Evolutionary conservation across 1,139 yeast species (phyloP).

Genomic region (Kazachstania sp.): DNA sequence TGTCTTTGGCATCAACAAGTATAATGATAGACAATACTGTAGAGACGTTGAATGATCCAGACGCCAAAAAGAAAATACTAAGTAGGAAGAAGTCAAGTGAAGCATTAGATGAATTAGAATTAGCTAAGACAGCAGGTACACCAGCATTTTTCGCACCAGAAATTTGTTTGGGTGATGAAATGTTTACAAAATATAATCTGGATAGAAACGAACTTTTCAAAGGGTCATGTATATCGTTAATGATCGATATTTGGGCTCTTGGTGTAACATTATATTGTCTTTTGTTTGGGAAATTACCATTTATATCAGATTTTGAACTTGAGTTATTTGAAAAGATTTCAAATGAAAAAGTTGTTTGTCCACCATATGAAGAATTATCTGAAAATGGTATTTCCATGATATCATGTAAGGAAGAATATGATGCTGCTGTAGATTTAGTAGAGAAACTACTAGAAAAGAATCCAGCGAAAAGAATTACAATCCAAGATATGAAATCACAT

Average conservation of each 20-base stretch:
- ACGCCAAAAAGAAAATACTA: conserved; percentile 11
- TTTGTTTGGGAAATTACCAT: conserved; percentile 82
- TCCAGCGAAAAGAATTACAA: conserved; percentile 59
- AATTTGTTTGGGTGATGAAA: conserved; percentile 14
- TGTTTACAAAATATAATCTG: conserved; percentile 13
- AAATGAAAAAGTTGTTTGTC: conserved; percentile 52
- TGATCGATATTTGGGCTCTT: conserved; percentile 93
- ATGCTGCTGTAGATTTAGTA: conserved; percentile 59
- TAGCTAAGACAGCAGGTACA: conserved; percentile 85
- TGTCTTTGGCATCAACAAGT: conserved; percentile 66
- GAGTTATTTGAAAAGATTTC: conserved; percentile 80
- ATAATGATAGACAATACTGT: conserved; percentile 5
- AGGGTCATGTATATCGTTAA: conserved; percentile 36
- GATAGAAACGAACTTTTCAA: conserved; percentile 28
- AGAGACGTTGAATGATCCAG: conserved; percentile 1
- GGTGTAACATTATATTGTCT: conserved; percentile 91
- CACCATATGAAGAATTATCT: conserved; percentile 41
- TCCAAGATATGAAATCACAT: conserved; percentile 68
- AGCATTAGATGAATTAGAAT: conserved; percentile 55
- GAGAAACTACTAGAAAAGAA: conserved; percentile 58
- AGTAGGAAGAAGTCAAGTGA: conserved; percentile 36
- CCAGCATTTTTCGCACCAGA: conserved; percentile 51
- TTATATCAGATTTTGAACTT: conserved; percentile 81
- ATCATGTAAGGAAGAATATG: conserved; percentile 42
- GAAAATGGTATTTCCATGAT: conserved; percentile 22